phyloP scores from a whole-genome alignment of 805 yeast genomes.

The Cyberlindnera misumaiensis region DNA sequence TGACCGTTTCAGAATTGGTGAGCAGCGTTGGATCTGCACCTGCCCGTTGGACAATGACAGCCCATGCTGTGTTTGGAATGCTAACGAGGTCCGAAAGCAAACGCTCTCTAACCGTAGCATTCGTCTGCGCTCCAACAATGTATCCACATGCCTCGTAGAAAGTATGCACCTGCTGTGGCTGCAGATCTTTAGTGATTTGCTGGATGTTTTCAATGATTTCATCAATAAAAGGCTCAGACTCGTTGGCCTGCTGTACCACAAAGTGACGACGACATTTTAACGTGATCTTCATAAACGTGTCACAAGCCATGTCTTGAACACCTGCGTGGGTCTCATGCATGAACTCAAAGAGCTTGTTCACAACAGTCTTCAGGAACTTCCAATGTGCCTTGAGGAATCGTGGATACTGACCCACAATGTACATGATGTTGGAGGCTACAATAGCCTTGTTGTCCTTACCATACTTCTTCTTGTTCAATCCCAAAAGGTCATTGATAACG shows the following conservation, averaged over 20 bases:
- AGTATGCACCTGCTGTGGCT: slow-evolving; percentile 96
- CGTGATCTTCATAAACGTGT: slow-evolving; percentile 93
- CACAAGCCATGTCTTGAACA: slow-evolving; percentile 99
- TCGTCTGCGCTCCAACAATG: slow-evolving; percentile 81
- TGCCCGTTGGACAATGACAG: slow-evolving; percentile 78
- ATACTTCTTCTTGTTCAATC: slow-evolving; percentile 90
- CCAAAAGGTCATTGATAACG: slow-evolving; percentile 86
- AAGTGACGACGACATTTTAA: slow-evolving; percentile 93
- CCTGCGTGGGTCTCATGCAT: slow-evolving; percentile 99
- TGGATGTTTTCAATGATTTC: slow-evolving; percentile 82
- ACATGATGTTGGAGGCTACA: slow-evolving; percentile 99
- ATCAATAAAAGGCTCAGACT: slow-evolving; percentile 83
- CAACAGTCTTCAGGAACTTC: slow-evolving; percentile 94
- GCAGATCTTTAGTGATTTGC: slow-evolving; percentile 82
- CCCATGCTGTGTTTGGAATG: slow-evolving; percentile 93
- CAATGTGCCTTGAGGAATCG: slow-evolving; percentile 96
- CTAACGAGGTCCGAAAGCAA: slow-evolving; percentile 76
- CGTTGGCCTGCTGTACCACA: slow-evolving; percentile 79
- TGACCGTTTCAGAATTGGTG: slow-evolving; percentile 76
- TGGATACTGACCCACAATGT: slow-evolving; percentile 98
- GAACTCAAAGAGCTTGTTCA: slow-evolving; percentile 90
- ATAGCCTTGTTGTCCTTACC: slow-evolving; percentile 99
- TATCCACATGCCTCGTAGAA: slow-evolving; percentile 97
- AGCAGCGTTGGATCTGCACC: slow-evolving; percentile 76
- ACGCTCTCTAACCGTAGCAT: slow-evolving; percentile 60